phyloP scores from a whole-genome alignment of 2,329 filamentous ascomycete species.

The Monilinia aucupariae region DNA sequence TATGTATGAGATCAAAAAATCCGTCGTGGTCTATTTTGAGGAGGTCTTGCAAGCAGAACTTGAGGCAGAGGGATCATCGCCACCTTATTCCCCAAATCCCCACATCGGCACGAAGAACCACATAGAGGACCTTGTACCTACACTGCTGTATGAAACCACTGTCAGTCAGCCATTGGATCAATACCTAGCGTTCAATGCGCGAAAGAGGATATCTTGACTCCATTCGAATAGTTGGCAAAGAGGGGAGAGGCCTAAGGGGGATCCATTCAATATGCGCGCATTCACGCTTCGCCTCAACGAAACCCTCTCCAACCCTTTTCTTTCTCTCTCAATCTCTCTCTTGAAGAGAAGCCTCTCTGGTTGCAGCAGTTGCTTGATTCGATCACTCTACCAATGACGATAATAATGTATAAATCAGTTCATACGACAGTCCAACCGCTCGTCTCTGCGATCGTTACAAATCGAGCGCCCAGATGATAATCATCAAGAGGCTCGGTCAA shows the following conservation, averaged over 20 bases:
- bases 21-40: not conserved
- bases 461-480: not conserved
- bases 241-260: not conserved
- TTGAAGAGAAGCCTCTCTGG: too few species aligned
- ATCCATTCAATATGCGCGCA: not conserved
- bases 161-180: conserved; percentile 5
- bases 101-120: not conserved
- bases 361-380: not conserved
- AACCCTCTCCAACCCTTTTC: not conserved
- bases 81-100: not conserved
- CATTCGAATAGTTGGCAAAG: conserved; percentile 6
- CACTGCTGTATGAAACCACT: conserved; percentile 6
- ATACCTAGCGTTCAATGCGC: not conserved
- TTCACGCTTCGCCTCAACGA: not conserved
- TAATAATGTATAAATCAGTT: not conserved
- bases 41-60: not conserved
- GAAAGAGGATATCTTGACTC: conserved; percentile 8
- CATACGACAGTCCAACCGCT: too few species aligned
- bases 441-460: not conserved
- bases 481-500: not conserved
- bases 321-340: too few species aligned
- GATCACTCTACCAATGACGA: too few species aligned
- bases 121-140: not conserved
- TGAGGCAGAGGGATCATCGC: conserved; percentile 17
- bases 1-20: not conserved